Conservation (phyloP, 768 basidiomycete genomes). For the Boletus eberwhitei region DNA sequence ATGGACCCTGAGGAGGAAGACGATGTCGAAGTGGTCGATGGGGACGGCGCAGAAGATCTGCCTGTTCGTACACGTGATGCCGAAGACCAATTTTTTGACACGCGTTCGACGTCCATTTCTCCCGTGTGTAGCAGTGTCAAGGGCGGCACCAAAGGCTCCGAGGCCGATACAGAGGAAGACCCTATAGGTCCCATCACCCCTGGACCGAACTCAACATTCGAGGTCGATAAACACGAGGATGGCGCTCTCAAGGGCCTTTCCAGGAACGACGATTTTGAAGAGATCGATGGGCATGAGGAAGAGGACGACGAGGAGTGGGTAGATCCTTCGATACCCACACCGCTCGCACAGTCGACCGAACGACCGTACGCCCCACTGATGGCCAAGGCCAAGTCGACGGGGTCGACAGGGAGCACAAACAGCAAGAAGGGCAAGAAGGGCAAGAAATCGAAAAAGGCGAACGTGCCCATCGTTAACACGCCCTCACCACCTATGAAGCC, state of each 20-base stretch:
- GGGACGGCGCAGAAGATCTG: conserved; percentile 28
- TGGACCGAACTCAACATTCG: conserved; percentile 41
- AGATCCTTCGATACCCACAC: conserved; percentile 54
- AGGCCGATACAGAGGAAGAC: conserved; percentile 70
- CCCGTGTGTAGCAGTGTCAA: conserved; percentile 38
- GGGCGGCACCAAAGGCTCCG: conserved; percentile 44
- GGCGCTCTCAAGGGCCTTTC: conserved; percentile 23
- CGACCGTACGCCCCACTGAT: conserved; percentile 29
- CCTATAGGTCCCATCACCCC: conserved; percentile 69
- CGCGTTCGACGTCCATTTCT: conserved; percentile 43
- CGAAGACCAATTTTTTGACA: conserved; percentile 54
- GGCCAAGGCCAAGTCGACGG: conserved; percentile 24
- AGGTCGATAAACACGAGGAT: conserved; percentile 21
- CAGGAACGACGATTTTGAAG: conserved; percentile 27
- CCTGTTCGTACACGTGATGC: conserved; percentile 30
- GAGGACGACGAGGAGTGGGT: conserved; percentile 60
- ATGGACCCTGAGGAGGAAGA: conserved; percentile 52
- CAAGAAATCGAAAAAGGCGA: conserved; percentile 35
- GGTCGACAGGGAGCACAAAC: conserved; percentile 21
- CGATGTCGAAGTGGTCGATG: conserved; percentile 31
- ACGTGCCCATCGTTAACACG: conserved; percentile 39
- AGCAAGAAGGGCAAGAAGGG: conserved; percentile 33
- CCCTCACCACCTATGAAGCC: conserved; percentile 30
- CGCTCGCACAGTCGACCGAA: conserved; percentile 24
- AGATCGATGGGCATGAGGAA: conserved; percentile 29